Percentiles rank a stretch among this genome's conserved stretches.
phyloP scores from a whole-genome alignment of 177 flowering plant species.

The Vitis hybrid region DNA sequence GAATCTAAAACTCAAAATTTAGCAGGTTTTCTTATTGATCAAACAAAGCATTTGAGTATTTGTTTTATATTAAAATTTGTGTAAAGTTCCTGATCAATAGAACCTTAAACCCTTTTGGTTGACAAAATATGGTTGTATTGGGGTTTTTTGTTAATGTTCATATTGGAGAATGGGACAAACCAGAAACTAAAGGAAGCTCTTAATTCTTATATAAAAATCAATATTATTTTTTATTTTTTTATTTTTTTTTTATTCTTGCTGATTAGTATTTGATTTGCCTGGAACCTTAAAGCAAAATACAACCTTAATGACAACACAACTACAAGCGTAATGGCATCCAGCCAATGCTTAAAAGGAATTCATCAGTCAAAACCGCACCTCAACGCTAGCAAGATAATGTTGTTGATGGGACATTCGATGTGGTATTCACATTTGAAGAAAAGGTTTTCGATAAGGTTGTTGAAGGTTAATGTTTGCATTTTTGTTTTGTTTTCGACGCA shows the following conservation, averaged over 20 bases:
- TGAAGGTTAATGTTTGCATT: slow-evolving; percentile 59
- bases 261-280: background rate
- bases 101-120: too few species aligned
- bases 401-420: slow-evolving; percentile 82
- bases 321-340: slow-evolving; percentile 92
- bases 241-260: background rate
- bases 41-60: too few species aligned
- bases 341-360: slow-evolving; percentile 92
- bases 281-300: background rate
- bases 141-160: too few species aligned
- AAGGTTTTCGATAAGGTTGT: slow-evolving; percentile 92
- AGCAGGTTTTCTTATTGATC: too few species aligned
- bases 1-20: too few species aligned
- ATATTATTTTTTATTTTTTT: background rate
- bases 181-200: too few species aligned
- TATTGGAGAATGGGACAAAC: too few species aligned
- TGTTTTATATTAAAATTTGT: too few species aligned
- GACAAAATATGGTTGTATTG: too few species aligned
- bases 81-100: too few species aligned
- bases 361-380: slow-evolving; percentile 77
- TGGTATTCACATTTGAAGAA: slow-evolving; percentile 87
- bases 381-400: slow-evolving; percentile 99
- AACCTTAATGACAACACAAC: slow-evolving; percentile 35
- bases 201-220: too few species aligned
- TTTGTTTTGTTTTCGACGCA: background rate